Base-by-base conservation (phyloP, 164 flowering plant genomes). In the Stephania cephalantha region DNA sequence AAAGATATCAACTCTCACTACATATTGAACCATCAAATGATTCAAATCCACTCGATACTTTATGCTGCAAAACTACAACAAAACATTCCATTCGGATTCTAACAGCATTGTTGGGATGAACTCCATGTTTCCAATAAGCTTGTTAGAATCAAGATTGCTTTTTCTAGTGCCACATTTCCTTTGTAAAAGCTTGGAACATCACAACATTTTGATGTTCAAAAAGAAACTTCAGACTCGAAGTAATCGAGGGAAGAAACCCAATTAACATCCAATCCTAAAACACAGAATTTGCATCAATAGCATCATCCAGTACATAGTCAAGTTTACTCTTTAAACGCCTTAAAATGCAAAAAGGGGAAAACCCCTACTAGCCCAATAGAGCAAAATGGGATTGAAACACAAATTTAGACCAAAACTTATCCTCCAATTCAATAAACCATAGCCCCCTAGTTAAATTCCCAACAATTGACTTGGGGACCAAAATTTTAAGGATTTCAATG, bases 11-110 rank as follows among this genome's bases (percentile, higher is more conserved):
- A 72, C 35, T 61, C 29, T 25, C 30, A 70, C 67, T 72, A 29
- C 58, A 65, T 53, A 55, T 46, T 30, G n/a, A 46, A 53, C 74
- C n/a, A 50, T 20, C 35, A 58, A 35, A 35, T 35, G 42, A 35
- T 35, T 35, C 42, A 35, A 72, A 31, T 72, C 29, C 29, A 72
- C 46, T 72, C 44, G 46, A 72, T 15, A 55, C 10, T 71, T 61
- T 63, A 71, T 29, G 31, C 53, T 50, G 53, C 25, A 44, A 18
- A 44, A 11, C 73, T 22, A 50, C 63, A 71, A 52, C 11, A 2
- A 46, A 20, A 71, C 58, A 25, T 46, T 22, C 29, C 18, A 6
- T 58, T 61, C 20, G 20, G 25, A 61, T n/a, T 61, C 18, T 42
- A 53, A 53, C 9, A 68, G 65, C 22, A 74, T 64, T 64, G 52